Evolutionary conservation across 2,329 filamentous ascomycete species (phyloP), one percentile per base, ranked within the genome.

Genomic region (Nannizziopsis barbatae): DNA sequence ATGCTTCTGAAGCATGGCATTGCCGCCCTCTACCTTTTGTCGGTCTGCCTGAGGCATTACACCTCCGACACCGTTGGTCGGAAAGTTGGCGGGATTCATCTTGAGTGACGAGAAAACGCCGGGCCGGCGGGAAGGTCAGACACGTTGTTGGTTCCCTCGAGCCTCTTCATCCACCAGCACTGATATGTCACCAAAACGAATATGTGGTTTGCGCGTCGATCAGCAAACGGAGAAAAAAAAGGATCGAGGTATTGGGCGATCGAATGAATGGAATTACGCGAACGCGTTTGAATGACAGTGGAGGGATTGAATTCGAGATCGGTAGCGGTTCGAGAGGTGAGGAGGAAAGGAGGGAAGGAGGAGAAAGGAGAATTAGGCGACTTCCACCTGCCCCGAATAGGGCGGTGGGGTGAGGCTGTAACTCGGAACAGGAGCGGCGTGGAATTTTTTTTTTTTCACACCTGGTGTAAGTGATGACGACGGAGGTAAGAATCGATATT

Each of bases 1-100:
- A 56, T 66, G 61, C 38, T 60, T 62, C 51, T 65, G 54, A 18
- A 72, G 60, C 46, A 62, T 54, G 37, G 64, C 59, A 20, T 60
- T 57, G 52, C 63, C 65, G 43, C 22, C 22, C 7, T 69, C 62
- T 17, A 59, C 59, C 37, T 60, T 63, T 38, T 30, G 30, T 30
- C 39, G 45, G 6, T 47, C 49, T 8, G 41, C 20, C 31, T 35
- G 47, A 45, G 53, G 51, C 36, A 65, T 63, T 51, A 52, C 60
- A 54, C 58, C 63, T 55, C 60, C 64, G 51, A 52, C 60, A 54
- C 60, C 64, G 54, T 60, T 57, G 54, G 65, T 66, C 54, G 60
- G 47, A 49, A 67, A 67, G 53, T 60, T 61, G 56, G 59, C 62
- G 55, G 65, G 62, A 67, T 69, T 69, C 66, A 69, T 69, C 55